phyloP scores from a whole-genome alignment of 371 early-diverging fungal genomes.

The Actinomortierella wolfii region DNA sequence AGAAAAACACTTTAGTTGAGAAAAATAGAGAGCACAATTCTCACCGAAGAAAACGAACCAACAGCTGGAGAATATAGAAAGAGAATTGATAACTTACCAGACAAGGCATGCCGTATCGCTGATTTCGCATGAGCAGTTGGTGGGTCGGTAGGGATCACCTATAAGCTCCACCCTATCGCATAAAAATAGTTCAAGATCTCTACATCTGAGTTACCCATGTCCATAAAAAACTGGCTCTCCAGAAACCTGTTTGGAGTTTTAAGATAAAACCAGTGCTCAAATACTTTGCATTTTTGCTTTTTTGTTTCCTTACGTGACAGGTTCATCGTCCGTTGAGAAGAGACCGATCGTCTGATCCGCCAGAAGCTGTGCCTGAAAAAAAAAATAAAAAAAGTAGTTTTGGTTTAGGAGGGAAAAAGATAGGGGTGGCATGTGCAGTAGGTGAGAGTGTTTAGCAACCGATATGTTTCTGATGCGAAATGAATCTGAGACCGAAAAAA shows the following conservation, averaged over 20 bases:
- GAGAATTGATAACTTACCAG: slow-evolving; percentile 60
- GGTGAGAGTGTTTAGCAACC: slow-evolving; percentile 44
- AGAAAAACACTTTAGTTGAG: neutral
- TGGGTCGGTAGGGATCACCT: slow-evolving; percentile 83
- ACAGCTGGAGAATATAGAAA: too few species aligned
- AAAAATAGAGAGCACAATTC: neutral
- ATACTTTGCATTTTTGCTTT: too few species aligned
- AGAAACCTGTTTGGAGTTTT: too few species aligned
- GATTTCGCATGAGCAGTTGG: slow-evolving; percentile 88
- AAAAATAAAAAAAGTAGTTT: too few species aligned
- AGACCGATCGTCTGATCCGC: slow-evolving; percentile 87
- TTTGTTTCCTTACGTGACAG: slow-evolving; percentile 62
- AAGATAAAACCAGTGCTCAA: too few species aligned
- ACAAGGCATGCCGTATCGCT: slow-evolving; percentile 90
- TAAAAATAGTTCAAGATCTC: neutral
- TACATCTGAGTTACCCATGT: too few species aligned
- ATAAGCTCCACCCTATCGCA: slow-evolving; percentile 73
- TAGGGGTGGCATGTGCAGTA: too few species aligned
- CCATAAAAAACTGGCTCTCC: too few species aligned
- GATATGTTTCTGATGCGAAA: neutral
- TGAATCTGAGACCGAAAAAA: neutral
- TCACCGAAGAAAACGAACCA: slow-evolving; percentile 1
- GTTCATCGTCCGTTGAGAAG: slow-evolving; percentile 87
- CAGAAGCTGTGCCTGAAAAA: slow-evolving; percentile 48
- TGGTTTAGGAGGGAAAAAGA: too few species aligned